Base-by-base conservation (phyloP, 2,329 filamentous ascomycete genomes). In the Neofusicoccum kwambonambiense region DNA sequence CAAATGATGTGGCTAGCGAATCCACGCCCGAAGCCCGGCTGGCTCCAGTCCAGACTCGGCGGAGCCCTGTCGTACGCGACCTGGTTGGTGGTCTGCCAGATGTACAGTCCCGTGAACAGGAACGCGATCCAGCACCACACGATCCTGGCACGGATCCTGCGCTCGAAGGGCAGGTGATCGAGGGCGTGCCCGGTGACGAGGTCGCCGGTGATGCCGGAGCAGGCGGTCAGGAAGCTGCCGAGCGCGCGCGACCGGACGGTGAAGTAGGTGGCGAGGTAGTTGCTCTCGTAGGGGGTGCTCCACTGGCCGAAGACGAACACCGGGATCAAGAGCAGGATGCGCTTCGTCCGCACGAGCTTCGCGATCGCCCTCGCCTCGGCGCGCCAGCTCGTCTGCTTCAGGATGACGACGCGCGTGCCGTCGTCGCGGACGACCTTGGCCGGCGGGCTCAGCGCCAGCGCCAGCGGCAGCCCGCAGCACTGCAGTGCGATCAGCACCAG, bases 251-350 rank as follows among this genome's bases (percentile, higher is more conserved):
- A 73, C 2, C 83, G 78, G 2, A 84, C 82, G 4, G 81, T 82
- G 68, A 84, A 84, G 73, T 84, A 84, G 34, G 78, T 80, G 12
- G 82, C 81, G 17, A 84, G 75, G 68, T 85, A 85, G 13, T 83
- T 84, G 9, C 82, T 81, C 31, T 82, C 74, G 19, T 85, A 85
- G 0, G 82, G 82, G 35, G 70, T 71, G 66, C 83, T 84, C 79
- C 83, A 85, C 65, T 82, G 80, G 68, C 82, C 83, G 0, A 81
- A 81, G 0, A 83, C 69, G n/a, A 84, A 76, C 13, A 85, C 76
- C 0, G 83, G 83, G 3, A 84, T 76, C 11, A 85, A 71, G 0
- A 85, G 74, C 60, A 78, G 79, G 67, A 85, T 81, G 13, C 82
- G 76, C 67, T 78, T 81, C 50, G 77, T 75, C 63, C 72, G 77